Evolutionary conservation across 179 eudicot genomes (phyloP).

Genomic region (Vitellaria paradoxa): DNA sequence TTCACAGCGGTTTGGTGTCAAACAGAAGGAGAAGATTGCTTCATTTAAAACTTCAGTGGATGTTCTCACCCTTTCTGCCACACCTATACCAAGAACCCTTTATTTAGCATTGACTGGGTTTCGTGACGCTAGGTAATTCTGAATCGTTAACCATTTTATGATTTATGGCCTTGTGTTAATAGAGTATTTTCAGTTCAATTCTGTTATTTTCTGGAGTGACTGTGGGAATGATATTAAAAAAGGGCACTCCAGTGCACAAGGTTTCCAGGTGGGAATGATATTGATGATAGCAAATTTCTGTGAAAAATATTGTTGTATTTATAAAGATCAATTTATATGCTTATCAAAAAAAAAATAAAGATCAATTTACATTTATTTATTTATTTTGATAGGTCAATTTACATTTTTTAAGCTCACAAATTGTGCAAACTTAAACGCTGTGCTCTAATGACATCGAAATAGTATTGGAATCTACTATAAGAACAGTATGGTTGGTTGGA

Average conservation of each 20-base stretch:
- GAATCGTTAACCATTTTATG: background rate
- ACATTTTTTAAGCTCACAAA: background rate
- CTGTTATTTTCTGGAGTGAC: background rate
- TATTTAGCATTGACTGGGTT: conserved; percentile 96
- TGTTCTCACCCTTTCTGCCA: conserved; percentile 96
- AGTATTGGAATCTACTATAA: background rate
- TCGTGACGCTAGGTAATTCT: conserved; percentile 92
- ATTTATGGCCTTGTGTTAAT: background rate
- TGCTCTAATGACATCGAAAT: background rate
- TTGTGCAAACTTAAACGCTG: background rate
- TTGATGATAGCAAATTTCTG: background rate
- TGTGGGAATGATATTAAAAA: background rate
- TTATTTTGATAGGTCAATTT: background rate
- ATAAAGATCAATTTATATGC: background rate
- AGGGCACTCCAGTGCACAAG: no score
- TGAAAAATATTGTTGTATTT: background rate
- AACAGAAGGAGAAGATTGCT: conserved; percentile 97
- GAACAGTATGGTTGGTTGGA: background rate
- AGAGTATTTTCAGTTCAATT: background rate
- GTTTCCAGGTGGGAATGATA: background rate
- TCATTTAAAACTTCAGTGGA: conserved; percentile 94
- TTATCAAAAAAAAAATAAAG: no score
- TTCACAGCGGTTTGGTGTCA: conserved; percentile 92
- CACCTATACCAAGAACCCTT: conserved; percentile 97
- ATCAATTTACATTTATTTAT: no score